Conservation (phyloP, 495 filamentous ascomycete species). For the Xylona heveae region DNA sequence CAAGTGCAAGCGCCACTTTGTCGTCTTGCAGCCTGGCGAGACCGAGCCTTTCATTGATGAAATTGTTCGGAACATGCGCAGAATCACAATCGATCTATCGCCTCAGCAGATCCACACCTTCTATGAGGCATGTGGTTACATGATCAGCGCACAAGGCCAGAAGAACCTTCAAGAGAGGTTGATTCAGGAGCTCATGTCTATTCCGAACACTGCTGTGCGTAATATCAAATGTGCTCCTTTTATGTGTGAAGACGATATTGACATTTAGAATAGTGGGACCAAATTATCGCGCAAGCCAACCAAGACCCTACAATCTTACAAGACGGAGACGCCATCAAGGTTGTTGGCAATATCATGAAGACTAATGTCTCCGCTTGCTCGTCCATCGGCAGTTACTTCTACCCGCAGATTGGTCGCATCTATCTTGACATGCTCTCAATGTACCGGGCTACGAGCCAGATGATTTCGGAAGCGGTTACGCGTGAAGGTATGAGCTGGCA, state of each 20-base stretch:
- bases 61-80: conserved; percentile 84
- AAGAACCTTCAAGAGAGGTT: conserved; percentile 76
- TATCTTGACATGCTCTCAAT: conserved; percentile 98
- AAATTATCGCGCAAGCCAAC: conserved; percentile 71
- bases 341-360: conserved; percentile 99
- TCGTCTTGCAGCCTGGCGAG: conserved; percentile 86
- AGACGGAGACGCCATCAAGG: conserved; percentile 84
- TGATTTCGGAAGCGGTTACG: conserved; percentile 81
- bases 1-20: conserved; percentile 93
- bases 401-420: conserved; percentile 94
- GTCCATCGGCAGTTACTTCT: conserved; percentile 92
- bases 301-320: conserved; percentile 65
- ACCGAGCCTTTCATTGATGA: conserved; percentile 95
- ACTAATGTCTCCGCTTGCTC: conserved; percentile 95
- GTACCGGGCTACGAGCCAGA: conserved; percentile 87
- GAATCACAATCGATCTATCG: conserved; percentile 83
- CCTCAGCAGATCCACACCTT: conserved; percentile 98
- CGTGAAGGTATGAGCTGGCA: conserved; percentile 46
- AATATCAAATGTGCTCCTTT: background rate
- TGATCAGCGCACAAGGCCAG: conserved; percentile 96
- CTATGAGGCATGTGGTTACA: conserved; percentile 97
- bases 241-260: conserved; percentile 3
- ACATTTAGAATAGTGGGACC: conserved; percentile 42
- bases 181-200: conserved; percentile 76
- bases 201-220: conserved; percentile 62